A percentile compares a stretch with the other conserved stretches of the same genome.
phyloP scores from a whole-genome alignment of 495 filamentous ascomycete genomes.

The Pseudoneurospora amorphoporcata region DNA sequence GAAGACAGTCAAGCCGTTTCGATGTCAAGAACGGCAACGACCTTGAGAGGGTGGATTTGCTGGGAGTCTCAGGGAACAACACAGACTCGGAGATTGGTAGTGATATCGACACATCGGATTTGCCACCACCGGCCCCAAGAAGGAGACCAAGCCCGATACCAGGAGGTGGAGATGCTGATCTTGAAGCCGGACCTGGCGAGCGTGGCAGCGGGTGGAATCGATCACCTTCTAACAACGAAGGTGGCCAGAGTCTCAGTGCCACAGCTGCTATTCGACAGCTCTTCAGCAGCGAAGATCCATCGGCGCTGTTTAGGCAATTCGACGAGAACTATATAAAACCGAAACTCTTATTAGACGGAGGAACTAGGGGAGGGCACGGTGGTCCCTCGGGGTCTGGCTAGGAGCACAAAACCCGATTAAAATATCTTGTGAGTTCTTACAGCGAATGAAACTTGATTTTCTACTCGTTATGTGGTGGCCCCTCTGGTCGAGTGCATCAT shows the following conservation, averaged over 20 bases:
- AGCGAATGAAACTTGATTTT: not conserved
- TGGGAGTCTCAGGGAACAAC: conserved; percentile 47
- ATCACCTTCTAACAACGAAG: conserved; percentile 7
- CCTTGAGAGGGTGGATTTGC: conserved; percentile 55
- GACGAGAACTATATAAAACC: conserved; percentile 98
- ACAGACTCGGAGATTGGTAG: conserved; percentile 51
- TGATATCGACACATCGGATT: conserved; percentile 55
- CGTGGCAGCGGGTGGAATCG: conserved; percentile 5
- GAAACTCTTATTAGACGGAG: conserved; percentile 68
- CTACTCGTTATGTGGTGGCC: not conserved
- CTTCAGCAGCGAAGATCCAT: conserved; percentile 71
- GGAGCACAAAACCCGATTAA: not conserved
- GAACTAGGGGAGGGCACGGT: conserved; percentile 16
- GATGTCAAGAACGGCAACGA: conserved; percentile 31
- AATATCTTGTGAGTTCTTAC: not conserved
- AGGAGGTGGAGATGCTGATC: conserved; percentile 8
- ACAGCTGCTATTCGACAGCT: conserved; percentile 58
- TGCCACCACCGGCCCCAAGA: conserved; percentile 40
- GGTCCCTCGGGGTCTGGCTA: conserved; percentile 1
- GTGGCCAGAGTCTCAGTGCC: conserved; percentile 48
- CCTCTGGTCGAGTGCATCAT: not conserved
- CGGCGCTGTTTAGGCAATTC: conserved; percentile 81
- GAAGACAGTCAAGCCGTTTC: conserved; percentile 41
- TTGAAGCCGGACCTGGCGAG: conserved; percentile 10
- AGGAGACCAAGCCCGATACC: conserved; percentile 48